phyloP scores from a whole-genome alignment of 1,284 basidiomycete genomes.

The Exobasidium rhododendri region DNA sequence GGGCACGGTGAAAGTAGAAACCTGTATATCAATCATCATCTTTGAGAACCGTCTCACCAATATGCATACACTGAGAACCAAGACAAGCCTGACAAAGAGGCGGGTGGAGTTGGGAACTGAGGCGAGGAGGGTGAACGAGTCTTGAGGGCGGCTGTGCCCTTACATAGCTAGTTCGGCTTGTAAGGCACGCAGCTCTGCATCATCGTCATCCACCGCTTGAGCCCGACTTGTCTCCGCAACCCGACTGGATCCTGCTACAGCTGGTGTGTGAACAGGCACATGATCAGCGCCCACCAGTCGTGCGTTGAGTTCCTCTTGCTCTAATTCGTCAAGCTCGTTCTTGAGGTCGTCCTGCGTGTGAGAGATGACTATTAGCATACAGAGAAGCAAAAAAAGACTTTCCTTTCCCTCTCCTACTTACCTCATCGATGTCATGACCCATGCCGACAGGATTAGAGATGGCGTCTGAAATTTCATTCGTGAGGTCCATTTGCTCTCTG shows the following conservation, averaged over 20 bases:
- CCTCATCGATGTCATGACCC: slow-evolving; percentile 70
- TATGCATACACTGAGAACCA: neutral
- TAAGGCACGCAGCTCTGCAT: slow-evolving; percentile 81
- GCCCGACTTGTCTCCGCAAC: slow-evolving; percentile 54
- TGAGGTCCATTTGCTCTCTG: slow-evolving; percentile 87
- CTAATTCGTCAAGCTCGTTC: slow-evolving; percentile 80
- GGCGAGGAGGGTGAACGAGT: neutral
- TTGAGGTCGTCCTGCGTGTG: slow-evolving; percentile 71
- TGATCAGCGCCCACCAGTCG: slow-evolving; percentile 82
- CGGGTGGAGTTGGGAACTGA: neutral
- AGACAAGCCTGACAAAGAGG: neutral
- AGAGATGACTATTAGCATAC: slow-evolving; percentile 1
- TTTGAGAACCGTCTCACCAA: neutral
- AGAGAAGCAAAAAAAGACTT: slow-evolving; percentile 7
- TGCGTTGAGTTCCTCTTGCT: slow-evolving; percentile 86
- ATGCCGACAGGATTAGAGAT: slow-evolving; percentile 76
- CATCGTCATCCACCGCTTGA: slow-evolving; percentile 70
- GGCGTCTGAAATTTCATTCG: slow-evolving; percentile 91
- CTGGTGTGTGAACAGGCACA: slow-evolving; percentile 76
- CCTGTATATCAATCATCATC: neutral
- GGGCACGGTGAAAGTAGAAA: no score
- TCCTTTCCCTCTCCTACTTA: no score
- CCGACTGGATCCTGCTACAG: slow-evolving; percentile 32
- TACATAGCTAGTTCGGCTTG: slow-evolving; percentile 68
- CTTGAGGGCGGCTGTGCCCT: neutral